Evolutionary conservation across 495 filamentous ascomycete species (phyloP), one percentile per base, ranked within the genome.

Genomic region (Neurospora pannonica): DNA sequence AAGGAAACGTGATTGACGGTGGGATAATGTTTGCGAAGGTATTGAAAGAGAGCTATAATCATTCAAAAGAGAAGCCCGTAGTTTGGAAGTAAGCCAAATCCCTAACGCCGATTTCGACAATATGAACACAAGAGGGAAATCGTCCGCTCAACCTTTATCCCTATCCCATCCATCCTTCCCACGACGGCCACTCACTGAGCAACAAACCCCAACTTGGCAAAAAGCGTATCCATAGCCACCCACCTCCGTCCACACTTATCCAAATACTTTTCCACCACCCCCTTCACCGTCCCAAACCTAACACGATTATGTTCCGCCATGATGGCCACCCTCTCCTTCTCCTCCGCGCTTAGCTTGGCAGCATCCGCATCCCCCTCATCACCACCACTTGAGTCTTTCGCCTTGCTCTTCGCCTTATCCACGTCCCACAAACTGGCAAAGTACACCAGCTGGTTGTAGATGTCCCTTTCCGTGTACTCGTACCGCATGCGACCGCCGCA

Each of bases 371-470:
- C 78, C 0, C 72, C 77, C 0, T 73, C 77, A 4, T 38, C 70
- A 15, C n/a, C n/a, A n/a, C n/a, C n/a, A n/a, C n/a, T n/a, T n/a
- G n/a, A n/a, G n/a, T n/a, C n/a, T n/a, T 73, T 79, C 5, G 85
- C 85, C 60, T 86, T 86, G 36, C 77, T 79, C 77, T 88, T 89
- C 43, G 91, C 92, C 84, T 92, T 93, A 34, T 97, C 94, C 37
- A 97, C 93, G 83, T 99, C 94, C 87, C 92, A 99, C 75, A 98
- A 82, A 34, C 88, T 86, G 36, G 90, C 86, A 79, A 95, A 94
- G 85, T 97, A 99, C 46, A 97, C 81, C 46, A 99, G 86, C 85
- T 99, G 96, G 82, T 96, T 98, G 83, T 97, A 98, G 74, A 98
- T 85, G 78, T 89, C 91, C 82, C 93, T 92, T 86, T 97, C 95